Conservation (phyloP, 2,329 filamentous ascomycete species). For the Arthrobotrys sphaeroides region DNA sequence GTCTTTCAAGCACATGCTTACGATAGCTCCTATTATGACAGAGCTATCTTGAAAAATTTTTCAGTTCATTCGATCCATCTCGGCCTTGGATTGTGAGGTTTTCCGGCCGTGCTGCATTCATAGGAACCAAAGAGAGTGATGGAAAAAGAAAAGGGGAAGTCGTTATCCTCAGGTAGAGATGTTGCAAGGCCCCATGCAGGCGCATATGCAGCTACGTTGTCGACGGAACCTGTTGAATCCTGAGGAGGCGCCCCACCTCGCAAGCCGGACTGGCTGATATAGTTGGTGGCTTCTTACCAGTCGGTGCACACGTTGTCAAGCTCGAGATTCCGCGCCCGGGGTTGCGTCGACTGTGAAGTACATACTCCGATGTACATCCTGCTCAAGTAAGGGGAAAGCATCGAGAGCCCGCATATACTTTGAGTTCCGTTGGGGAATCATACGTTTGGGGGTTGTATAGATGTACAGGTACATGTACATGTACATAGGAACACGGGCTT, state of each 20-base stretch:
- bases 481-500: too few species aligned
- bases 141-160: background rate
- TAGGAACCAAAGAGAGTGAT: background rate
- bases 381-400: background rate
- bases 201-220: slow-evolving; percentile 33
- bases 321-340: background rate
- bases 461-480: too few species aligned
- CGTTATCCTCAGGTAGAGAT: background rate
- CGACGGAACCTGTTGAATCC: slow-evolving; percentile 30
- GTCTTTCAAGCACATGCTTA: slow-evolving; percentile 32
- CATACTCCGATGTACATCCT: background rate
- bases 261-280: background rate
- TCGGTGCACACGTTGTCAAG: background rate
- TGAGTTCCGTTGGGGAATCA: background rate
- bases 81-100: background rate
- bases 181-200: slow-evolving; percentile 7
- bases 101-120: background rate
- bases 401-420: background rate
- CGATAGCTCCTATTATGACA: background rate
- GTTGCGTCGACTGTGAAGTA: background rate
- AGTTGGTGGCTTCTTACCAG: background rate
- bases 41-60: background rate
- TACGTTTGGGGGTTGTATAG: background rate
- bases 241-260: slow-evolving; percentile 7
- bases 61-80: background rate